A percentile compares a stretch with the other conserved stretches of the same genome.
Conservation (phyloP, 345 rosid genomes). For the Acer negundo region DNA sequence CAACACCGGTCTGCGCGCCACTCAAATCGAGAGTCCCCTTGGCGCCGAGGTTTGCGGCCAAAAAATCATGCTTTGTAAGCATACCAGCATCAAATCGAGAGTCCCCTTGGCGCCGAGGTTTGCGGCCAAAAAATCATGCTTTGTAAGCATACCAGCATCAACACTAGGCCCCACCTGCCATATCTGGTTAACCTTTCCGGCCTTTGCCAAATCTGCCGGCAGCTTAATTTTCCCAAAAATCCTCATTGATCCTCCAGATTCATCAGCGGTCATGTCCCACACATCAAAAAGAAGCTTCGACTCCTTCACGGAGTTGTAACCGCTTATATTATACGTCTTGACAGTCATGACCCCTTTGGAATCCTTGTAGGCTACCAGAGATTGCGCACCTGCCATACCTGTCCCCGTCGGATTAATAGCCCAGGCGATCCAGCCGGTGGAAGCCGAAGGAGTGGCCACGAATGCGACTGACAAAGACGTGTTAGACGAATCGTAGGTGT, state of each 20-base stretch:
- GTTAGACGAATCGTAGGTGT: slow-evolving; percentile 62
- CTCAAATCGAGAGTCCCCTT: slow-evolving; percentile 40
- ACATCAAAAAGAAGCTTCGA: slow-evolving; percentile 57
- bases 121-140: slow-evolving; percentile 32
- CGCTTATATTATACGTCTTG: slow-evolving; percentile 44
- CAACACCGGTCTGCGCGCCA: slow-evolving; percentile 20
- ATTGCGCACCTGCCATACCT: slow-evolving; percentile 76
- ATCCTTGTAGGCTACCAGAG: slow-evolving; percentile 52
- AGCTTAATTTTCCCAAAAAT: slow-evolving; percentile 66
- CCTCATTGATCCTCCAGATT: slow-evolving; percentile 38
- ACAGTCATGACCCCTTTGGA: slow-evolving; percentile 38
- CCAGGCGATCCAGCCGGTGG: slow-evolving; percentile 77
- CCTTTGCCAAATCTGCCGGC: slow-evolving; percentile 52
- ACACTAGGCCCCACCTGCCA: slow-evolving; percentile 80
- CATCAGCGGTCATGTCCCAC: slow-evolving; percentile 68
- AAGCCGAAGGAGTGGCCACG: slow-evolving; percentile 50
- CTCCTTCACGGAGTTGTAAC: slow-evolving; percentile 30
- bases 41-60: slow-evolving; percentile 32
- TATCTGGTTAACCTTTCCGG: slow-evolving; percentile 61
- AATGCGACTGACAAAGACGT: slow-evolving; percentile 67
- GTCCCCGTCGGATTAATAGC: slow-evolving; percentile 63
- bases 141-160: slow-evolving; percentile 21
- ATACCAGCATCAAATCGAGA: no score
- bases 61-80: slow-evolving; percentile 45
- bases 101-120: slow-evolving; percentile 25